A percentile compares a stretch with the other conserved stretches of the same genome.
Conservation (phyloP, 768 basidiomycete genomes). For the Candolleomyces eurysporus region DNA sequence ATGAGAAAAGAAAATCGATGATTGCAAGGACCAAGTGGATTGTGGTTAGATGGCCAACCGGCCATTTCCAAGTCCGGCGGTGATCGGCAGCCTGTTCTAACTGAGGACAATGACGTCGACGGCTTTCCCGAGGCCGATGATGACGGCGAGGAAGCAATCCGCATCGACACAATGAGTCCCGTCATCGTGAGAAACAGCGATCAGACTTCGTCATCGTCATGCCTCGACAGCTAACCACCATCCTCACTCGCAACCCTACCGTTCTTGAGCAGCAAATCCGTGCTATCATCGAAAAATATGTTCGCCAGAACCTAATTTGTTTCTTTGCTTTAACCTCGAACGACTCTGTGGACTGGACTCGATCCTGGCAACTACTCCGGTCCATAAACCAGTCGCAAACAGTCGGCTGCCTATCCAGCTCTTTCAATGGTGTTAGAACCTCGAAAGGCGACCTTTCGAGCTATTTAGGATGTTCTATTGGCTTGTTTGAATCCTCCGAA, state of each 20-base stretch:
- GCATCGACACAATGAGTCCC: neutral
- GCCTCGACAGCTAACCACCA: constrained; percentile 37
- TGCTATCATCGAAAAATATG: constrained; percentile 26
- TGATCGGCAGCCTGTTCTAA: too few relatives aligned
- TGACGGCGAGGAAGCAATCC: constrained; percentile 3
- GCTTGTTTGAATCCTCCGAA: constrained; percentile 42
- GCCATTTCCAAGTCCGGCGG: too few relatives aligned
- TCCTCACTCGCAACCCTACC: constrained; percentile 36
- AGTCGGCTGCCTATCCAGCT: constrained; percentile 65
- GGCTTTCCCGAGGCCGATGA: neutral
- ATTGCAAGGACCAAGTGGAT: too few relatives aligned
- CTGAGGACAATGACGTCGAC: neutral
- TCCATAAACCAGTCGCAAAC: constrained; percentile 32
- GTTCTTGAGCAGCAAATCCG: too few relatives aligned
- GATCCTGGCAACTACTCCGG: constrained; percentile 37
- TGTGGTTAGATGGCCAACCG: too few relatives aligned
- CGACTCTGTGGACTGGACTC: constrained; percentile 34
- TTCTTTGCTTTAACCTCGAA: constrained; percentile 54
- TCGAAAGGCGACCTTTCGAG: constrained; percentile 3
- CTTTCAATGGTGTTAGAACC: constrained; percentile 29
- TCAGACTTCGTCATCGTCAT: constrained; percentile 8
- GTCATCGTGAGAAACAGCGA: too few relatives aligned
- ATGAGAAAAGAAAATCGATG: too few relatives aligned
- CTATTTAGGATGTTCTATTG: constrained; percentile 55
- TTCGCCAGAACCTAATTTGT: constrained; percentile 33